Evolutionary conservation across 768 basidiomycete species (phyloP).

Genomic region (Mycena rosella): DNA sequence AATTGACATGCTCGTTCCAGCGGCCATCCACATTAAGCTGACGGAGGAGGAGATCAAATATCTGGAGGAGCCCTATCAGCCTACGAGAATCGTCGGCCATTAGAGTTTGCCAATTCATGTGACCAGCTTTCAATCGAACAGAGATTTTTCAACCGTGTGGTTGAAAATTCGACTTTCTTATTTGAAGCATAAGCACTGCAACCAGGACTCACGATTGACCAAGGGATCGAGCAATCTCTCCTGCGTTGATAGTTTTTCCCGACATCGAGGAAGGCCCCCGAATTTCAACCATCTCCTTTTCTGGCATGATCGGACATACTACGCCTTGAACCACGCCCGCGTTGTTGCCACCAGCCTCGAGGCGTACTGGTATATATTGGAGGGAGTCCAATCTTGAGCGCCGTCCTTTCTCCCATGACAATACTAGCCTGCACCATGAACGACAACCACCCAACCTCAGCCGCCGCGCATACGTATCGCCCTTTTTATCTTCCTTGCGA

Average conservation of each 20-base stretch:
- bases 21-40: constrained; percentile 20
- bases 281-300: no score
- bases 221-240: no score
- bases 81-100: constrained; percentile 13
- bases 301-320: no score
- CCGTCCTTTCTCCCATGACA: background rate
- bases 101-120: background rate
- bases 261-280: no score
- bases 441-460: background rate
- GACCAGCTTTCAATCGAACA: no score
- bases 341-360: constrained; percentile 2
- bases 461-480: constrained; percentile 8
- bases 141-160: no score
- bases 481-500: constrained; percentile 19
- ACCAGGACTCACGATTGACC: no score
- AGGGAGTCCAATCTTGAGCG: background rate
- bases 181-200: no score
- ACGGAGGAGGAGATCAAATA: constrained; percentile 26
- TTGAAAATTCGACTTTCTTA: no score
- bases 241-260: no score
- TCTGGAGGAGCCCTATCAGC: constrained; percentile 25
- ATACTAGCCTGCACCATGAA: background rate
- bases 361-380: background rate
- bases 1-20: background rate
- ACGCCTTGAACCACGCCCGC: no score